Evolutionary conservation across 2,329 filamentous ascomycete species (phyloP).

Genomic region (Trichoderma sp.): DNA sequence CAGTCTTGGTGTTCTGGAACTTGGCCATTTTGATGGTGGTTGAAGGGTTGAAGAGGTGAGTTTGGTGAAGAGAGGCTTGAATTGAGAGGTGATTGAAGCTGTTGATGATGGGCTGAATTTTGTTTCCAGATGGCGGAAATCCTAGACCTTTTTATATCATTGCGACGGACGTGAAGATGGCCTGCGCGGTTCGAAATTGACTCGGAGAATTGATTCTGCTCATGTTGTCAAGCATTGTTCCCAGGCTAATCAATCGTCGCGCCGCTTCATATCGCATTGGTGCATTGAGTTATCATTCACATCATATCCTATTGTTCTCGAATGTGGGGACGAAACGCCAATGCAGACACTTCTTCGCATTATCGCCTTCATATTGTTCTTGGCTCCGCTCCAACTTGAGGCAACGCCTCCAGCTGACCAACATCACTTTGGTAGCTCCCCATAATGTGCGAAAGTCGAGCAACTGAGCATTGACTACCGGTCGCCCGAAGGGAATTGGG

Average conservation of each 20-base stretch:
- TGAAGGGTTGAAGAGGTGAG: not conserved
- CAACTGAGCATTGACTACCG: not conserved
- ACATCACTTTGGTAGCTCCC: not conserved
- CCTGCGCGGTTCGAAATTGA: not conserved
- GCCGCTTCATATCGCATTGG: not conserved
- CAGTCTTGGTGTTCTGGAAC: not conserved
- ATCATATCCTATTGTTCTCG: not conserved
- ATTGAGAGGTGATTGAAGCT: not conserved
- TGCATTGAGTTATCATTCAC: not conserved
- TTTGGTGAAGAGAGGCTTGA: not conserved
- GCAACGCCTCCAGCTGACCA: not conserved
- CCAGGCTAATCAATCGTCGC: not conserved
- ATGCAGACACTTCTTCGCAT: not conserved
- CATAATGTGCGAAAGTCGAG: not conserved
- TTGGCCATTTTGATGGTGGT: not conserved
- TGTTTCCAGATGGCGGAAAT: not conserved
- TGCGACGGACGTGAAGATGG: not conserved
- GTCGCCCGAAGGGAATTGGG: not conserved
- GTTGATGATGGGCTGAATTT: not conserved
- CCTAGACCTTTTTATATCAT: not conserved
- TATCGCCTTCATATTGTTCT: constrained; percentile 10
- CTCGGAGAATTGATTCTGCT: not conserved
- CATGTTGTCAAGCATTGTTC: not conserved
- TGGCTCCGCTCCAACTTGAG: not conserved
- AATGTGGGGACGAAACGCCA: not conserved